Evolutionary conservation across 805 yeast species (phyloP).

Genomic region (Zygoascus ofunaensis): DNA sequence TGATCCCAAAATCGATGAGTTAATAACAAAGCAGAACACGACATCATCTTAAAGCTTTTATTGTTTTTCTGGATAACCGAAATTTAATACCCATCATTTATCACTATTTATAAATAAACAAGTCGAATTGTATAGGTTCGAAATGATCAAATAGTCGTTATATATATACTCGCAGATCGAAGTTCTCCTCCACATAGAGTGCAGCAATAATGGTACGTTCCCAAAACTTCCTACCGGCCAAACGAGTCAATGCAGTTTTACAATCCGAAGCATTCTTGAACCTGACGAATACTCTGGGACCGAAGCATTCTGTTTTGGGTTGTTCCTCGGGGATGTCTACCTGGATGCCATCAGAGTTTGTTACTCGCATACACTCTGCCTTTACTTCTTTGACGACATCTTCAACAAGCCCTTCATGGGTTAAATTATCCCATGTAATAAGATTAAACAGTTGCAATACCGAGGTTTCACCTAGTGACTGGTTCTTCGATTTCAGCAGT

Average conservation of each 20-base stretch:
- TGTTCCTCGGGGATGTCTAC: conserved; percentile 45
- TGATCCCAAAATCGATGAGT: conserved; percentile 2
- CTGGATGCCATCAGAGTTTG: conserved; percentile 35
- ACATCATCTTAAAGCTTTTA: no score
- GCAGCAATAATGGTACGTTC: conserved; percentile 62
- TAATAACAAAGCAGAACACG: neutral
- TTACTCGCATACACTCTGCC: conserved; percentile 41
- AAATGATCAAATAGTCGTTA: neutral
- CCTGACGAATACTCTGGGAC: conserved; percentile 62
- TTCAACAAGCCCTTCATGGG: conserved; percentile 39
- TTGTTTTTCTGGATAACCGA: neutral
- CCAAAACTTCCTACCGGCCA: conserved; percentile 60
- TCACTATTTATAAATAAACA: conserved; percentile 2
- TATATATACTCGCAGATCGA: conserved; percentile 27
- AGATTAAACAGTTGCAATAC: conserved; percentile 62
- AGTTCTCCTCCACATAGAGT: conserved; percentile 45
- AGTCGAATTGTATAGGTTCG: neutral
- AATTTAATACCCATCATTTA: conserved; percentile 1
- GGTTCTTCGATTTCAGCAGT: conserved; percentile 22
- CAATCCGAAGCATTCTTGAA: conserved; percentile 48
- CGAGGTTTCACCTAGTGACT: conserved; percentile 12
- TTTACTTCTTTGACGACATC: conserved; percentile 46
- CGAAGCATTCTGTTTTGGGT: conserved; percentile 26
- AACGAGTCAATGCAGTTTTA: conserved; percentile 41
- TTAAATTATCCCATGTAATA: conserved; percentile 54